Base-by-base conservation (phyloP, 345 rosid genomes). In the Mallotus nudiflorus region DNA sequence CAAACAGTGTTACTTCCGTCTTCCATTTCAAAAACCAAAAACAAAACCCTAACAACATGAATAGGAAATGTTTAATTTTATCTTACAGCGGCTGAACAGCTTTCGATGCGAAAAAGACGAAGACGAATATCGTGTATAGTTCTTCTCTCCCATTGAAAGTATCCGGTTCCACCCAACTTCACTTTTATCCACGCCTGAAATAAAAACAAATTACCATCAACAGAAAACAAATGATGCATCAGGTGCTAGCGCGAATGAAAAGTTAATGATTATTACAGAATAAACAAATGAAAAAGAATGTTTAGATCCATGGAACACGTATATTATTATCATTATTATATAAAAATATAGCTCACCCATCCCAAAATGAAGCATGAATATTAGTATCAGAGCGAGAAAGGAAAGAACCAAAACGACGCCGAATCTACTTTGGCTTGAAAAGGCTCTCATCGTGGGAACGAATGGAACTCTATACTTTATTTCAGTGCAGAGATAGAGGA, bases 21-120 rank as follows among this genome's bases (percentile, higher is more conserved):
- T 19, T 40, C n/a, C 52, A n/a, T 59, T 60, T 27, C 22, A 54
- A 49, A 27, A 63, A 9, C 6, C 1, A 55, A 15, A 31, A 0
- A 6, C 22, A 16, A n/a, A 25, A 40, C 3, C 8, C 20, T 12
- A 64, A 18, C 5, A 13, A 12, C 27, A 7, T 33, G 24, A 18
- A 53, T 33, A 40, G 22, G 25, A 71, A 39, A 39, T 61, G 11
- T 28, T 12, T 5, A 9, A 28, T 55, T 4, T 37, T 39, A 24
- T 3, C 73, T 62, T 62, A 75, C 73, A 62, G 24, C 54, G 61
- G 6, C 24, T 63, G 16, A 85, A 90, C 67, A 87, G 82, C 73
- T 85, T 91, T 68, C 95, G 89, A 66, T 86, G 87, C 19, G 67
- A 77, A 10, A 68, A 63, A 24, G 61, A 51, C 19, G 65, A 77